Percentiles rank a stretch among this genome's conserved stretches.
These are phyloP conservation scores for Tetrahymena malaccensis DNA, from an alignment of 73 alveolate genomes.

Conservation along the genomic window DNA sequence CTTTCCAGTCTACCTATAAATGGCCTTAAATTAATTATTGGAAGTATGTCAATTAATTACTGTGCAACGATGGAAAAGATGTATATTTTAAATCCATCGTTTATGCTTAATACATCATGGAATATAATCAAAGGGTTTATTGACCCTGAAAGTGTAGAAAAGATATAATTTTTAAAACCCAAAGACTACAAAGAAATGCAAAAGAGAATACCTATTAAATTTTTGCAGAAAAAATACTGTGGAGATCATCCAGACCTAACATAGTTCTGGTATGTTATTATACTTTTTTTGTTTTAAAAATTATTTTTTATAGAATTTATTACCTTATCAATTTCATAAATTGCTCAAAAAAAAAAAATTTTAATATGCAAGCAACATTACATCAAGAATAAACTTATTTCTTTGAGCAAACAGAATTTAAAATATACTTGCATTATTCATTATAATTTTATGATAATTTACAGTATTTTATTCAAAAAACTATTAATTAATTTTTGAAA, in stretches of 20 bases:
- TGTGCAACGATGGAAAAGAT: constrained; percentile 30
- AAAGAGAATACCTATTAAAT: constrained; percentile 14
- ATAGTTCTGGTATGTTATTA: constrained; percentile 4
- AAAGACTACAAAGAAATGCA: constrained; percentile 9
- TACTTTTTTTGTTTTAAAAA: neutral
- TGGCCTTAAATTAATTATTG: constrained; percentile 12
- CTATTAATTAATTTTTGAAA: no score
- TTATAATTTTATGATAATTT: no score
- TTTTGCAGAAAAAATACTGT: constrained; percentile 17
- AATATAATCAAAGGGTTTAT: constrained; percentile 23
- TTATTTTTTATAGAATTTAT: no score
- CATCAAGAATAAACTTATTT: no score
- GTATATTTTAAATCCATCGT: constrained; percentile 25
- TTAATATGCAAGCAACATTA: no score
- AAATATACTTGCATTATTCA: no score
- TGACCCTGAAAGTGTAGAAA: constrained; percentile 36
- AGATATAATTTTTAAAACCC: constrained; percentile 18
- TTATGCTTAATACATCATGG: constrained; percentile 32
- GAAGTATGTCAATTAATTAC: constrained; percentile 17
- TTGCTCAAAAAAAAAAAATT: no score
- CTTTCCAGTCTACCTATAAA: constrained; percentile 16
- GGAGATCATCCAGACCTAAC: constrained; percentile 5
- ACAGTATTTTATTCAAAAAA: no score
- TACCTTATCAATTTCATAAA: no score
- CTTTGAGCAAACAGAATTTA: neutral